Evolutionary conservation across 1,284 basidiomycete species (phyloP), one percentile per base, ranked within the genome.

Genomic region (Singerocomus inundabilis): DNA sequence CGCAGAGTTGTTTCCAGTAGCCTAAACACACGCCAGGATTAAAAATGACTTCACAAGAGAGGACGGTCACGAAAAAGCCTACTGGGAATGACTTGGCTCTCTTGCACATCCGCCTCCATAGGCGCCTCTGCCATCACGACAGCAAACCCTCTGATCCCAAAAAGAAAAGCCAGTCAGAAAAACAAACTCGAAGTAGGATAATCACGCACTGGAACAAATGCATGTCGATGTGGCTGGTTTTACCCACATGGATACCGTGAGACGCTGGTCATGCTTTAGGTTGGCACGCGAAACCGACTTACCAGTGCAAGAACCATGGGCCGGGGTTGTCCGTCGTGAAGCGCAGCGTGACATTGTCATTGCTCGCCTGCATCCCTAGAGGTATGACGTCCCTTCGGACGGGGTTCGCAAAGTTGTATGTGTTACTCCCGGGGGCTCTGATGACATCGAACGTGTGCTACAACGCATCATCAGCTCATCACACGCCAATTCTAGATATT

Each of bases 371-470:
- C 12, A 49, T n/a, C 16, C 63, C 64, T 10, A 56, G 38, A 4
- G 54, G 53, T 31, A 55, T 49, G 13, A 44, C 53, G 32, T 63
- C 55, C 24, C 60, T 51, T 36, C 59, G 43, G 16, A 61, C 39
- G 6, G 63, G 65, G 31, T 67, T 61, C 13, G 21, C 46, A 38
- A 57, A 67, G 49, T 67, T 67, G 15, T 55, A 59, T 3, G 48
- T 45, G 8, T 49, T 53, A 24, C 46, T 60, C 18, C 61, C 59
- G 16, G 57, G 48, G 24, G 33, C 48, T 25, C 54, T 46, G 18
- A 67, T 46, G 21, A 67, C 57, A 57, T 70, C 70, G 43, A 73
- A 68, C 41, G 66, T 59, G 51, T 77, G 70, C 62, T 66, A 44
- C 2, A n/a, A 31, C 31, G 3, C 9, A 5, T 2, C n/a, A 28